phyloP scores from a whole-genome alignment of 169 alveolate species.

The Eimeria tenella region DNA sequence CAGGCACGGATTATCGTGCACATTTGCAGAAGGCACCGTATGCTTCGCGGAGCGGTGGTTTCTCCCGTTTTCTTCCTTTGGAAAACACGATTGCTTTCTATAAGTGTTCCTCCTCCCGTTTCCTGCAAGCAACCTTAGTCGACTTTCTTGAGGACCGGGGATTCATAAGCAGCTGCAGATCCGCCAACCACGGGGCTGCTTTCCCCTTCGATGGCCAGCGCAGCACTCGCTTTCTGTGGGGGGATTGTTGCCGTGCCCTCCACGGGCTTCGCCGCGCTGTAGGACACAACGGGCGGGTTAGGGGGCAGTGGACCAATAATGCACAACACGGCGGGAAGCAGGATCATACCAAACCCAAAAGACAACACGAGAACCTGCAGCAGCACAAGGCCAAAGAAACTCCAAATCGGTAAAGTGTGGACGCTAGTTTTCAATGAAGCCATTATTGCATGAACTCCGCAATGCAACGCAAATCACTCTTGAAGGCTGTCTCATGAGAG shows the following conservation, averaged over 20 bases:
- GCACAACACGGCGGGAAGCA: constrained; percentile 54
- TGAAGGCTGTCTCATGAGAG: background rate
- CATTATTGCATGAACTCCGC: background rate
- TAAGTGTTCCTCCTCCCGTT: background rate
- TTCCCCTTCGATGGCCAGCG: background rate
- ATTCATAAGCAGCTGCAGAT: background rate
- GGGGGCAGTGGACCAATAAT: constrained; percentile 57
- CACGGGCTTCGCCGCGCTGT: background rate
- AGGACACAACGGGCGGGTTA: constrained; percentile 32
- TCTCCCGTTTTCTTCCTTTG: background rate
- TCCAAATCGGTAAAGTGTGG: background rate
- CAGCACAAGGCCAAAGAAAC: background rate
- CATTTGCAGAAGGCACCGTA: too few relatives aligned
- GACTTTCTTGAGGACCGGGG: constrained; percentile 8
- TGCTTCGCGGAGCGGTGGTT: too few relatives aligned
- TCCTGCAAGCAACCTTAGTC: background rate
- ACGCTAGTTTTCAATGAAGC: background rate
- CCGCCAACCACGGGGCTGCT: background rate
- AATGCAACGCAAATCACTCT: background rate
- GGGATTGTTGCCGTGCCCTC: background rate
- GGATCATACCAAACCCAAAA: constrained; percentile 54
- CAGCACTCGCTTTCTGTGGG: background rate
- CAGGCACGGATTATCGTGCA: too few relatives aligned
- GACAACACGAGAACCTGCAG: constrained; percentile 56
- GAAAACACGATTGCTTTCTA: background rate